phyloP scores from a whole-genome alignment of 2,329 filamentous ascomycete genomes.

The Aspergillus floridensis region DNA sequence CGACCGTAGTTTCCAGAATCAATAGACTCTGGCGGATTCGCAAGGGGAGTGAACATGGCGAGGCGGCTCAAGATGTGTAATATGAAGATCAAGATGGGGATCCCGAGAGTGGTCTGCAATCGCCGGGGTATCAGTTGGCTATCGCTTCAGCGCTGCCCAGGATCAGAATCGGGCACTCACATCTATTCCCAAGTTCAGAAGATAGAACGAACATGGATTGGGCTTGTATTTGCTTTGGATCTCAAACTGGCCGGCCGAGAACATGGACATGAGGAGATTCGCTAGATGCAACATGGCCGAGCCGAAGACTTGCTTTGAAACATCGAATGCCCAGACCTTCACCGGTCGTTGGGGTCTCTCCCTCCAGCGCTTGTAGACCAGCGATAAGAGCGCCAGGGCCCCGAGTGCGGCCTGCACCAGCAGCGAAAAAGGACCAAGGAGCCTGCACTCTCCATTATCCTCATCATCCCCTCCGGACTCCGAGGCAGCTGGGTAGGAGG shows the following conservation, averaged over 20 bases:
- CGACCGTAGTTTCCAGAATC: constrained; percentile 87
- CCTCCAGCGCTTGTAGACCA: constrained; percentile 91
- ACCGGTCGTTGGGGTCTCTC: constrained; percentile 87
- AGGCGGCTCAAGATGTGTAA: constrained; percentile 73
- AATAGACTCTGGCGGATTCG: constrained; percentile 80
- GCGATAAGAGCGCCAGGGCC: constrained; percentile 73
- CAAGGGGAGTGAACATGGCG: constrained; percentile 72
- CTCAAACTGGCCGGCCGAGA: constrained; percentile 78
- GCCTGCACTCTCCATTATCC: constrained; percentile 72
- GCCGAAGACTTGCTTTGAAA: constrained; percentile 94
- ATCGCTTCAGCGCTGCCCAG: background rate
- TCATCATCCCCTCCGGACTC: constrained; percentile 40
- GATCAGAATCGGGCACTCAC: constrained; percentile 56
- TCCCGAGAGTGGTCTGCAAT: constrained; percentile 83
- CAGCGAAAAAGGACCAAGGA: constrained; percentile 87
- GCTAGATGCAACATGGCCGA: constrained; percentile 86
- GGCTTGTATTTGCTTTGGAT: constrained; percentile 59
- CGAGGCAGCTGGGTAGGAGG: constrained; percentile 17
- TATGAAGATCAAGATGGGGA: constrained; percentile 88
- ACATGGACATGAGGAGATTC: constrained; percentile 94
- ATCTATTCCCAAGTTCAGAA: constrained; percentile 91
- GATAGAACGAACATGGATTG: constrained; percentile 95
- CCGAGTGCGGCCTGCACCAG: constrained; percentile 86
- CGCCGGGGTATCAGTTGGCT: background rate
- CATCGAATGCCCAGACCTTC: constrained; percentile 98